Base-by-base conservation (phyloP, 2,329 filamentous ascomycete species). In the Alternaria novae-zelandiae region DNA sequence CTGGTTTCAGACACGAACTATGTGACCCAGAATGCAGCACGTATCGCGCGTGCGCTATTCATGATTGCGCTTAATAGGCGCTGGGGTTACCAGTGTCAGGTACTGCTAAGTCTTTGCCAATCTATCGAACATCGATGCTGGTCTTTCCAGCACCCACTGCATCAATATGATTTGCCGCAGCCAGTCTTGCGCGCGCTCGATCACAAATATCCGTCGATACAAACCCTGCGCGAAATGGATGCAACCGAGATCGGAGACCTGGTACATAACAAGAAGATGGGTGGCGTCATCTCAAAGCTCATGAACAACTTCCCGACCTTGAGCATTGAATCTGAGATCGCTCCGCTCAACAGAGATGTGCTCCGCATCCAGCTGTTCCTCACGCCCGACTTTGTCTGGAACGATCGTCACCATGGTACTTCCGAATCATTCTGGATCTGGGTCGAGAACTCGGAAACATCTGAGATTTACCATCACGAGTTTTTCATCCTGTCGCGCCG, bases 361-460 rank as follows among this genome's bases (percentile, higher is more conserved):
- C 84, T 99, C 65, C 89, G 95, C n/a, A 94, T 99, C 74, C 91
- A 91, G 74, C 87, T 99, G 0, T 92, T 86, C 71, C 86, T 99
- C 17, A 93, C 90, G 2, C 93, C 96, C 0, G 94, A 98, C 55
- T 99, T 99, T 76, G 86, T 85, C 41, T 99, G 96, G 96, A 97
- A 97, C 71, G 95, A 98, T 70, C 90, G 92, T 50, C 88, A 97
- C 63, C 94, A 99, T 75, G 96, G 96, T 17, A 93, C 90, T 3
- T 97, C 95, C 0, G 96, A 99, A 75, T 95, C 95, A 5, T 99
- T 96, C 82, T 99, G 96, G 87, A 91, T 99, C 61, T 99, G 96
- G 96, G 95, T 99, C 4, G 96, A 99, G 79, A 97, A 98, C 77
- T 97, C 95, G 0, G 96, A 98, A 73, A 97, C 94, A 0, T 94